Percentiles rank a stretch among this genome's conserved stretches.
phyloP scores from a whole-genome alignment of 805 yeast genomes.

The Yarrowia sp. region DNA sequence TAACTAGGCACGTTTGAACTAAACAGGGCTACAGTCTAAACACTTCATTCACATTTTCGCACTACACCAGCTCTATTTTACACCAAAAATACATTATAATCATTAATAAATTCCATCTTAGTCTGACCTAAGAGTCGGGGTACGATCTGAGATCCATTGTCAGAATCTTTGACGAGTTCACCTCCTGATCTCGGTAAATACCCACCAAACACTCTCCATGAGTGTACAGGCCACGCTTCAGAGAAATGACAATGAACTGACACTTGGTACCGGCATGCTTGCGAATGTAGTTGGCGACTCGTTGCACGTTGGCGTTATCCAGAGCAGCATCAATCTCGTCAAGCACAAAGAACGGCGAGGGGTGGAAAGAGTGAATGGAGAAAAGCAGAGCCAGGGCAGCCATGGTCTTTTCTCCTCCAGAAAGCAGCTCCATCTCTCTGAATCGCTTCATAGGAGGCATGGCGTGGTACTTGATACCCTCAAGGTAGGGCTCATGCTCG shows the following conservation, averaged over 20 bases:
- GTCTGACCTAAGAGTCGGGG: not conserved
- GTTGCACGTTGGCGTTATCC: conserved; percentile 85
- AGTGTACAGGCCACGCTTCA: conserved; percentile 86
- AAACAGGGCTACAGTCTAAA: too few species aligned
- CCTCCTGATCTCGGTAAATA: conserved; percentile 59
- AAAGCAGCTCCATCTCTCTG: conserved; percentile 86
- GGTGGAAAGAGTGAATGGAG: conserved; percentile 88
- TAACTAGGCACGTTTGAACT: too few species aligned
- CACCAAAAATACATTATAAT: not conserved
- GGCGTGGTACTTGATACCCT: conserved; percentile 88
- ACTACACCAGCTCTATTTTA: too few species aligned
- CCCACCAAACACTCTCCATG: conserved; percentile 92
- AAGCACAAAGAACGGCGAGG: conserved; percentile 93
- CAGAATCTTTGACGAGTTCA: conserved; percentile 44
- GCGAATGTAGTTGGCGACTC: conserved; percentile 84
- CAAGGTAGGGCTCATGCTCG: conserved; percentile 84
- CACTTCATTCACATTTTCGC: too few species aligned
- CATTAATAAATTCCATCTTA: not conserved
- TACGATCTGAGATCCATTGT: conserved; percentile 44
- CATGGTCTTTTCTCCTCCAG: conserved; percentile 97
- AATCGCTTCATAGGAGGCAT: conserved; percentile 96
- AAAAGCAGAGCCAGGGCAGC: conserved; percentile 94
- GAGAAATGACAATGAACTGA: conserved; percentile 91
- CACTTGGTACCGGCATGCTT: conserved; percentile 68
- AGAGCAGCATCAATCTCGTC: conserved; percentile 99